Conservation (phyloP, 1,284 basidiomycete species). For the Fomitopsis schrenkii region DNA sequence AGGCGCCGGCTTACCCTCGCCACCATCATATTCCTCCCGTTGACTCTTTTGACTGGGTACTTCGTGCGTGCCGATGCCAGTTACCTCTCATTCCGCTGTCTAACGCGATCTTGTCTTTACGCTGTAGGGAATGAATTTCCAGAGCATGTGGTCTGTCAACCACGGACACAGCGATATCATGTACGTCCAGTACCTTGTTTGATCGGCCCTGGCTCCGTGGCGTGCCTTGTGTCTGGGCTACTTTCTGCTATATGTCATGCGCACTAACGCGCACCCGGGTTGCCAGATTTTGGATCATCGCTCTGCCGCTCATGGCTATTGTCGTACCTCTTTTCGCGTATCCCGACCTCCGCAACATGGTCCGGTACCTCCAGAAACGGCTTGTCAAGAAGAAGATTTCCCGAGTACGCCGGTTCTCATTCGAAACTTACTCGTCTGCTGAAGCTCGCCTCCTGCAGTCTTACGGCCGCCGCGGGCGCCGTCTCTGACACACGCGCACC, state of each 20-base stretch:
- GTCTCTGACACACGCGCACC: neutral
- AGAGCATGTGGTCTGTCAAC: slow-evolving; percentile 44
- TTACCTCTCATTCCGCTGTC: neutral
- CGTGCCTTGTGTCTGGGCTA: neutral
- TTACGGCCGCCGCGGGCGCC: neutral
- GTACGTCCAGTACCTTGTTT: slow-evolving; percentile 24
- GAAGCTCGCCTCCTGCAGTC: neutral
- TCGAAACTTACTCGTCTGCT: neutral
- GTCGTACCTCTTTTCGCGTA: slow-evolving; percentile 53
- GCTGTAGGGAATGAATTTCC: slow-evolving; percentile 66
- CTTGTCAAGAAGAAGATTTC: slow-evolving; percentile 22
- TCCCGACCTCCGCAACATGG: slow-evolving; percentile 43
- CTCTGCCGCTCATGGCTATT: slow-evolving; percentile 54
- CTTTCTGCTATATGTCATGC: neutral
- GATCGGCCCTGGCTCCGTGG: neutral
- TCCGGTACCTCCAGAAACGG: slow-evolving; percentile 43
- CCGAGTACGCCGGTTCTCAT: slow-evolving; percentile 21
- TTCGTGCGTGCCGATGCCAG: slow-evolving; percentile 42
- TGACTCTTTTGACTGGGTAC: slow-evolving; percentile 69
- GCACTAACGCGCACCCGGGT: neutral
- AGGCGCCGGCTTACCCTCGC: slow-evolving; percentile 56
- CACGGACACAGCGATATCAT: slow-evolving; percentile 44
- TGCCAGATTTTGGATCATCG: slow-evolving; percentile 64
- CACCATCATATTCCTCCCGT: slow-evolving; percentile 67
- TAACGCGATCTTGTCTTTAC: neutral